phyloP scores from a whole-genome alignment of 495 filamentous ascomycete genomes.

The Polyplosphaeria fusca region DNA sequence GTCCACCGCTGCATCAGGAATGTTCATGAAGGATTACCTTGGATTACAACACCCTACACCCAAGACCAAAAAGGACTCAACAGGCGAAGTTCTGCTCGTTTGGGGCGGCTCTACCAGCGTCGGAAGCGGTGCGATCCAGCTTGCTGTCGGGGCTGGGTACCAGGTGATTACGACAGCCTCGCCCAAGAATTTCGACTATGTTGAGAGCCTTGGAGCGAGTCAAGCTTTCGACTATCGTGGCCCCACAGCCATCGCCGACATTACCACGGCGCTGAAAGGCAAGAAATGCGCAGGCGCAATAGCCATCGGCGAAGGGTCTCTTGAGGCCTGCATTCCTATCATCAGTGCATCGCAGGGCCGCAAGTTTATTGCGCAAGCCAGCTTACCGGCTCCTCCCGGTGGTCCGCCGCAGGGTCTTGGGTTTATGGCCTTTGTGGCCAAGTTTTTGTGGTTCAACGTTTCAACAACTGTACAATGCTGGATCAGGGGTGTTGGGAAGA shows the following conservation, averaged over 20 bases:
- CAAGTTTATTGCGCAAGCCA: slow-evolving; percentile 15
- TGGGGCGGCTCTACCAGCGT: slow-evolving; percentile 37
- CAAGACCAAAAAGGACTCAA: too few relatives aligned
- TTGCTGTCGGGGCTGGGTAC: slow-evolving; percentile 31
- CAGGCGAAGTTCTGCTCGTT: too few relatives aligned
- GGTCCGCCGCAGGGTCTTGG: not conserved
- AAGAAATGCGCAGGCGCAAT: slow-evolving; percentile 34
- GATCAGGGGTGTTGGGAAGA: slow-evolving; percentile 3
- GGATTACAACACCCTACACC: too few relatives aligned
- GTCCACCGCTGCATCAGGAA: too few relatives aligned
- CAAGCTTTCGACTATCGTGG: slow-evolving; percentile 31
- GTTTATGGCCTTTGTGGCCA: not conserved
- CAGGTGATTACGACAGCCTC: slow-evolving; percentile 30
- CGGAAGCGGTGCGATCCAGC: slow-evolving; percentile 34
- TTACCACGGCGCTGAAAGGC: slow-evolving; percentile 34
- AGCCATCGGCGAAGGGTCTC: slow-evolving; percentile 3
- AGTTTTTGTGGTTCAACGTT: not conserved
- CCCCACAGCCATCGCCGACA: slow-evolving; percentile 29
- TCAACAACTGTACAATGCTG: not conserved
- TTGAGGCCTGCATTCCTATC: slow-evolving; percentile 13
- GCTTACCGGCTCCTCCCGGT: not conserved
- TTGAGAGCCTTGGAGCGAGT: slow-evolving; percentile 26
- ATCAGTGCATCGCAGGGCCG: slow-evolving; percentile 1
- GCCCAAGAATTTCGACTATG: slow-evolving; percentile 26
- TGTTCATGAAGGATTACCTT: too few relatives aligned